Evolutionary conservation across 2,329 filamentous ascomycete genomes (phyloP).

Genomic region (Aspergillus fischeri): DNA sequence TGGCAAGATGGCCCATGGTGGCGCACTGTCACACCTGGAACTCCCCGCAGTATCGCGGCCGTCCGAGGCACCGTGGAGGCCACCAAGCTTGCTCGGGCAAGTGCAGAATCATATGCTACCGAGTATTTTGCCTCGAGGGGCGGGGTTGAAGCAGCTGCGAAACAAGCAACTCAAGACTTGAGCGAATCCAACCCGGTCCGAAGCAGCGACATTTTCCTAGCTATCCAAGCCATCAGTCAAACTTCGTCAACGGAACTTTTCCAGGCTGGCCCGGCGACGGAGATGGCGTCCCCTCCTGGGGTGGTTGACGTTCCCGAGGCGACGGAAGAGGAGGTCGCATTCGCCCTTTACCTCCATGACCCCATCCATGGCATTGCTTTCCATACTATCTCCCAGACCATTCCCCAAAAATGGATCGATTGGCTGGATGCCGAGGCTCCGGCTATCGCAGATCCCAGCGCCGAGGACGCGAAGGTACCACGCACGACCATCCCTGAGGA

Average conservation of each 20-base stretch:
- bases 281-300: constrained; percentile 27
- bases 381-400: constrained; percentile 72
- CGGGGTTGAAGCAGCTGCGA: constrained; percentile 74
- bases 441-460: constrained; percentile 36
- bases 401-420: constrained; percentile 80
- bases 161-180: constrained; percentile 71
- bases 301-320: constrained; percentile 35
- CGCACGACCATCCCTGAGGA: constrained; percentile 63
- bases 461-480: constrained; percentile 32
- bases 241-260: constrained; percentile 66
- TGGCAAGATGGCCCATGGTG: constrained; percentile 98
- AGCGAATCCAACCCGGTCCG: constrained; percentile 85
- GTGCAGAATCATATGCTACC: constrained; percentile 78
- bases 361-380: constrained; percentile 90
- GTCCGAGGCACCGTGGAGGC: constrained; percentile 80
- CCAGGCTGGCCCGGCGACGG: constrained; percentile 48
- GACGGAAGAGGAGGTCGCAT: constrained; percentile 60
- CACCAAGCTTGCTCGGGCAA: constrained; percentile 84
- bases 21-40: constrained; percentile 56
- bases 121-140: constrained; percentile 79
- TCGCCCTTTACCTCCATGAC: constrained; percentile 76
- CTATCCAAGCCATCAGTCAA: constrained; percentile 81
- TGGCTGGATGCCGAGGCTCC: constrained; percentile 75
- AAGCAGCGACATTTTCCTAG: constrained; percentile 89
- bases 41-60: constrained; percentile 70